phyloP scores from a whole-genome alignment of 371 early-diverging fungal species.

The Mortierella sp. region DNA sequence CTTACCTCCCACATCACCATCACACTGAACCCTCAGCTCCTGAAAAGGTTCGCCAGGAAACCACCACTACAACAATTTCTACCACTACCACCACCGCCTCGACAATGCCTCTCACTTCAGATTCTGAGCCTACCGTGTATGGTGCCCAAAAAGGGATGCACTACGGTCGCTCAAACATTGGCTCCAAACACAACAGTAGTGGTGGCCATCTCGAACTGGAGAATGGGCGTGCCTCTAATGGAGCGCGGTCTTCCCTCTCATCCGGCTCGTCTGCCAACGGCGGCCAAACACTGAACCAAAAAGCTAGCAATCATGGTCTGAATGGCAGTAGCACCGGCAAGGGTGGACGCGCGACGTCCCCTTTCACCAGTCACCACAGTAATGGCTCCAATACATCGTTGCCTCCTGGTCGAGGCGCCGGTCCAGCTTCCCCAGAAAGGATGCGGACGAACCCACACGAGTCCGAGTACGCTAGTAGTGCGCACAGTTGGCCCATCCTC shows the following conservation, averaged over 20 bases:
- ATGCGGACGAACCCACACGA: constrained; percentile 26
- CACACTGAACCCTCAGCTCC: constrained; percentile 27
- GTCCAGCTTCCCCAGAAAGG: constrained; percentile 11
- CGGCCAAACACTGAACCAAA: constrained; percentile 15
- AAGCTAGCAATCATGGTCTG: constrained; percentile 6
- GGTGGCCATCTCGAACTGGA: constrained; percentile 29
- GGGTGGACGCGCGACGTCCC: background rate
- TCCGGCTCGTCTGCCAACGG: constrained; percentile 34
- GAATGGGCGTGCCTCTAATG: constrained; percentile 11
- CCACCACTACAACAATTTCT: constrained; percentile 45
- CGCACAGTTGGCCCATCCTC: constrained; percentile 71
- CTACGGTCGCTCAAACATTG: constrained; percentile 23
- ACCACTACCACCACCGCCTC: constrained; percentile 51
- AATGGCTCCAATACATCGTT: constrained; percentile 33
- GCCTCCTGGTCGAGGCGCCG: constrained; percentile 12
- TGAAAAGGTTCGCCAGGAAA: constrained; percentile 54
- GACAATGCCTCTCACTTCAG: constrained; percentile 41
- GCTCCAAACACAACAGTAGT: constrained; percentile 11
- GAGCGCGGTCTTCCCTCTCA: constrained; percentile 38
- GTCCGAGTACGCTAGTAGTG: constrained; percentile 37
- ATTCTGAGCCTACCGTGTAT: constrained; percentile 47
- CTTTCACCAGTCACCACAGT: constrained; percentile 8
- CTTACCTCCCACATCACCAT: constrained; percentile 36
- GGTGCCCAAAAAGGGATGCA: constrained; percentile 23
- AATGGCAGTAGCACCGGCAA: background rate